Percentiles rank a stretch among this genome's conserved stretches.
Conservation (phyloP, 2,329 filamentous ascomycete genomes). For the Xylaria sp. region DNA sequence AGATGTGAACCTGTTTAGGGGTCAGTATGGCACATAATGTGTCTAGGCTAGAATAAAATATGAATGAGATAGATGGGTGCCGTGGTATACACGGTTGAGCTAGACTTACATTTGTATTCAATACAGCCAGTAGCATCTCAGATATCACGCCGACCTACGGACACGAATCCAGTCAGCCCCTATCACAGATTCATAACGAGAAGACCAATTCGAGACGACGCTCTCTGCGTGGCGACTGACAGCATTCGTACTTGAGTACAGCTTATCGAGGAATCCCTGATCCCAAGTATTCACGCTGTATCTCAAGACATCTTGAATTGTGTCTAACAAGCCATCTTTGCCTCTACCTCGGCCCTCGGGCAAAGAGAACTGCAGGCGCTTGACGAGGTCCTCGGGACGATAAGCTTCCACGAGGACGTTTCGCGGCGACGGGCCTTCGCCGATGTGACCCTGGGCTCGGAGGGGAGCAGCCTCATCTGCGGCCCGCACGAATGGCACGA, state of each 20-base stretch:
- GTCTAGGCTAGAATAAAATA: constrained; percentile 48
- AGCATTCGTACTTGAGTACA: constrained; percentile 90
- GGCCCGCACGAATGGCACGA: constrained; percentile 76
- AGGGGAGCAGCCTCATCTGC: constrained; percentile 70
- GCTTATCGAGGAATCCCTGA: constrained; percentile 94
- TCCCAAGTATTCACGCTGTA: constrained; percentile 99
- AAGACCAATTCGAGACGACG: neutral
- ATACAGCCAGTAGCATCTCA: constrained; percentile 82
- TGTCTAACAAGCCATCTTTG: constrained; percentile 78
- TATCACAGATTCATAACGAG: neutral
- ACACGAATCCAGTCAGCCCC: constrained; percentile 3
- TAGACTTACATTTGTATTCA: constrained; percentile 84
- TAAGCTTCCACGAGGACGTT: constrained; percentile 73
- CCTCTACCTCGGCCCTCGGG: constrained; percentile 67
- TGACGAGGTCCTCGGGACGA: constrained; percentile 65
- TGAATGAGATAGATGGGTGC: constrained; percentile 5
- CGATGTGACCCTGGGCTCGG: constrained; percentile 63
- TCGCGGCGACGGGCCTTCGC: constrained; percentile 51
- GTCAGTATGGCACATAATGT: constrained; percentile 27
- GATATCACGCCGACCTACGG: constrained; percentile 80
- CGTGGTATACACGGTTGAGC: neutral
- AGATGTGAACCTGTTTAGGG: constrained; percentile 77
- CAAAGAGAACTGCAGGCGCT: constrained; percentile 67
- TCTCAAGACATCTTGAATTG: constrained; percentile 75
- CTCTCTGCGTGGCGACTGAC: constrained; percentile 55